Evolutionary conservation across 305 asterid genomes (phyloP), one percentile per base, ranked within the genome.

Genomic region (Fraxinus angustifolia): DNA sequence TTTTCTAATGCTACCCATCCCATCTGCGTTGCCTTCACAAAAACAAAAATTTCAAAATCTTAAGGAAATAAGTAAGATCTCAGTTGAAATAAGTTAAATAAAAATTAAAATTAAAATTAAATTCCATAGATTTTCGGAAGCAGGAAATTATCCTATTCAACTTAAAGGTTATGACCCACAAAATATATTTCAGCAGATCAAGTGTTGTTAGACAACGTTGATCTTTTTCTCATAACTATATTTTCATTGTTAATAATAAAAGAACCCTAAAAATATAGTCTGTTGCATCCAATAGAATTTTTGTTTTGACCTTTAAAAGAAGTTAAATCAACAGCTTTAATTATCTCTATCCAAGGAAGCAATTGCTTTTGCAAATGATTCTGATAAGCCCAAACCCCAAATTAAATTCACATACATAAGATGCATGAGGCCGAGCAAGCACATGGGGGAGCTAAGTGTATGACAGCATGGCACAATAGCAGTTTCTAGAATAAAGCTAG

Each of bases 1-100:
- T 28, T 28, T 91, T 85, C 98, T 89, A 75, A 84, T 81, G 84
- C 75, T 82, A 60, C 97, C 98, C 88, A 86, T 82, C 73, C 94
- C 95, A 82, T 90, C 96, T 40, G 95, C 93, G 71, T 91, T 86
- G 53, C 98, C 98, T 93, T 76, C 76, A 33, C 35, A 33, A 33
- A 33, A 33, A 33, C 35, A 33, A 33, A 4, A 28, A 28, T 28
- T 28, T 12, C 79, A 67, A 23, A 78, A 73, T 28, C 48, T 73
- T 12, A 71, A 73, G 75, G 68, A 73, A 21, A 17, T 70, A 60
- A 79, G 79, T 73, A 31, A 40, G 77, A 75, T 40, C 28, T 11
- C 26, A 71, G 71, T 42, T 72, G 8, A 73, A 67, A 33, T 65
- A 0, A 67, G 35, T 26, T 26, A 26, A 26, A 26, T 26, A 26